These are phyloP conservation scores for Lotus japonicus DNA, from an alignment of 306 rosid genomes.

Conservation along the genomic window DNA sequence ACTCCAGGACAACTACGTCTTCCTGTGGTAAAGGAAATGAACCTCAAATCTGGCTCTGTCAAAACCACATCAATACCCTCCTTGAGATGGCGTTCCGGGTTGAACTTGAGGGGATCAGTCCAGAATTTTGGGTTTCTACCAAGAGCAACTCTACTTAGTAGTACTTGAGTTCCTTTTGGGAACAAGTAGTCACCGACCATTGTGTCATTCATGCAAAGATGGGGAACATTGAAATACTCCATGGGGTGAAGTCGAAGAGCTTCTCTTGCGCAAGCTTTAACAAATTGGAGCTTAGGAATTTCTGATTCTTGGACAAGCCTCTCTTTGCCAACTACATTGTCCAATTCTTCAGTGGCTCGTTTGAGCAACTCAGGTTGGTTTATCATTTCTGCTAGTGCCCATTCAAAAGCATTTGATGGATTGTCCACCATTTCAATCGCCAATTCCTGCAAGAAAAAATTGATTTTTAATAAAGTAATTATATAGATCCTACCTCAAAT, in stretches of 20 bases:
- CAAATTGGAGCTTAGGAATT: conserved; percentile 23
- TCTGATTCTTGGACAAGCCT: conserved; percentile 35
- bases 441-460: conserved; percentile 14
- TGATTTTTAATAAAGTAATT: no score
- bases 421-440: conserved; percentile 22
- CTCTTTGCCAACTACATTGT: conserved; percentile 18
- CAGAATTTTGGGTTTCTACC: conserved; percentile 21
- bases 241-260: conserved; percentile 34
- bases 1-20: neutral
- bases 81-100: conserved; percentile 25
- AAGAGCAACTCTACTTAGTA: conserved; percentile 19
- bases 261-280: conserved; percentile 30
- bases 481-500: no score
- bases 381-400: conserved; percentile 34
- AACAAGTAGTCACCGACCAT: conserved; percentile 30
- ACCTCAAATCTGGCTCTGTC: conserved; percentile 8
- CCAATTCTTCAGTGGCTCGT: conserved; percentile 29
- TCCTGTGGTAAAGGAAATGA: conserved; percentile 14
- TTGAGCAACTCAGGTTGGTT: conserved; percentile 19
- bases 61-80: neutral
- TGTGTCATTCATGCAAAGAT: conserved; percentile 7
- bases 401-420: conserved; percentile 32
- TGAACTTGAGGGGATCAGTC: conserved; percentile 20
- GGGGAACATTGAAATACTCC: conserved; percentile 21
- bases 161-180: conserved; percentile 32